Evolutionary conservation across 139 green algal genomes (phyloP), one percentile per base, ranked within the genome.

Genomic region (Eudorina sp.): DNA sequence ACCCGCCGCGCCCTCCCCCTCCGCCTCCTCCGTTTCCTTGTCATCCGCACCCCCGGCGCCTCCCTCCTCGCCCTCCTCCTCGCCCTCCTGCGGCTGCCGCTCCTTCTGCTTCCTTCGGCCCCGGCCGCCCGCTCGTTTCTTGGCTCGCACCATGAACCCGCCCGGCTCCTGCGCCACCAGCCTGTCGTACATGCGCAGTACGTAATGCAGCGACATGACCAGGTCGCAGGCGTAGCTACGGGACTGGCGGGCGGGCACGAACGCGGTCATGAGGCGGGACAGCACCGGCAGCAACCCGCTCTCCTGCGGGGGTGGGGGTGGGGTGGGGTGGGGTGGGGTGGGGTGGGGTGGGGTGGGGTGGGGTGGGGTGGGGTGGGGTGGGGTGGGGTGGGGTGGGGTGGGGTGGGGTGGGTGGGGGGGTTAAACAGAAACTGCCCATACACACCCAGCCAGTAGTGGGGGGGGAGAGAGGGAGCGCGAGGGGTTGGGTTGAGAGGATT

Each of bases 221-320:
- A 97, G 79, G 83, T 96, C 93, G 2, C 88, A 83, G 4, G 94
- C 95, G 43, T 96, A 89, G 60, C 31, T 75, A 53, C 92, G 88
- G 0, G 93, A 88, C 89, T 97, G 92, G 55, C 91, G 64, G 60
- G 82, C 90, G 51, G 84, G 79, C 69, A 89, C 94, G 94, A 95
- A 98, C 23, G 43, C 70, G 41, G 92, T 89, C 40, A 97, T 94
- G 18, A 94, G 81, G 6, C 92, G 86, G 2, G 81, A 83, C 43
- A 98, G 90, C 73, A 95, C 90, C 8, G 93, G 92, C 80, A 98
- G 93, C 88, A 98, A 88, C 1, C 96, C 96, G 29, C 83, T 92
- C 74, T 97, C 94, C 68, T 82, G 83, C 0, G 14, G 62, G 36
- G 68, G 62, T 13, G 9, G 27, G 14, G 48, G 11, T 14, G n/a